A percentile compares a stretch with the other conserved stretches of the same genome.
Evolutionary conservation across 2,329 filamentous ascomycete genomes (phyloP).

Genomic region (Penicillium sp.): DNA sequence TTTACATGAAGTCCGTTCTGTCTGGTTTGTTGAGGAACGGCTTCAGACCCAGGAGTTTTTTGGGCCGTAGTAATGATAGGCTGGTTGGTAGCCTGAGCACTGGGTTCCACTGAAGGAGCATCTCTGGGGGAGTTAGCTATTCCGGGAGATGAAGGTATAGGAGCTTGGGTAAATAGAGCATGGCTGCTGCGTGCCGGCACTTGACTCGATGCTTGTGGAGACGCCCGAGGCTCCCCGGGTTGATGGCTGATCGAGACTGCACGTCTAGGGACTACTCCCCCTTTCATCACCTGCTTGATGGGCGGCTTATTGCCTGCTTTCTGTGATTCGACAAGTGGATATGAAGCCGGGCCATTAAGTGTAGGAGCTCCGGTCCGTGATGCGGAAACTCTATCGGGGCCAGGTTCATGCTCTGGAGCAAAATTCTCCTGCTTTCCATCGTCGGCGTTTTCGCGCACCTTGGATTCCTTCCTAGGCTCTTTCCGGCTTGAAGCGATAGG

Average conservation of each 20-base stretch:
- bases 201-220: slow-evolving; percentile 15
- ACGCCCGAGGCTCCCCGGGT: slow-evolving; percentile 14
- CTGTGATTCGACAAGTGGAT: slow-evolving; percentile 27
- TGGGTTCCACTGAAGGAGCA: not conserved
- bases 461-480: slow-evolving; percentile 23
- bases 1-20: not conserved
- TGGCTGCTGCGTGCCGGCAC: slow-evolving; percentile 8
- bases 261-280: slow-evolving; percentile 30
- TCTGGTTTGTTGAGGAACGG: not conserved
- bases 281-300: slow-evolving; percentile 14
- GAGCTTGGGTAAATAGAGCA: not conserved
- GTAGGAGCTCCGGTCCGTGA: slow-evolving; percentile 25
- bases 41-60: not conserved
- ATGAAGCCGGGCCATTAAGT: slow-evolving; percentile 27
- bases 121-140: not conserved
- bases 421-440: slow-evolving; percentile 20
- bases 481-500: slow-evolving; percentile 14
- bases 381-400: slow-evolving; percentile 5
- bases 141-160: not conserved
- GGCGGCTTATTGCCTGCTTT: slow-evolving; percentile 22
- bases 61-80: not conserved
- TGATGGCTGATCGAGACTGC: slow-evolving; percentile 32
- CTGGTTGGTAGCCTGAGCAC: not conserved
- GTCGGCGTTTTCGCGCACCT: slow-evolving; percentile 22
- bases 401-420: slow-evolving; percentile 11